Base-by-base conservation (phyloP, 2,329 filamentous ascomycete species). In the Drechslerella dactyloides region DNA sequence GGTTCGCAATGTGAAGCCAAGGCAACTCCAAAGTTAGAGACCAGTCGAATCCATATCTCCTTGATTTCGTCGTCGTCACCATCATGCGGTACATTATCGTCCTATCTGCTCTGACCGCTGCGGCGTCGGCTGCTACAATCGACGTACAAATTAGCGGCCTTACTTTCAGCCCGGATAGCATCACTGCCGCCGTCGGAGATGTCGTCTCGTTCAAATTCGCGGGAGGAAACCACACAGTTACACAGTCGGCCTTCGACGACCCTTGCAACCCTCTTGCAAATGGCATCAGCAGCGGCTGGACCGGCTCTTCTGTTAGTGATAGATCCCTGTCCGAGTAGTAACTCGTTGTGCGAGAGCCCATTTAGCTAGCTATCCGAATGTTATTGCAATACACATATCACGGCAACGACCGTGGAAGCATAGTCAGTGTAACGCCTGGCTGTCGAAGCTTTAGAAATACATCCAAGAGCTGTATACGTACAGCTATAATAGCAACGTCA, bases 211-310 rank as follows among this genome's bases (percentile, higher is more conserved):
- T 10, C 5, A 23, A 27, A 2, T 53, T 53, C 15, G 24, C n/a
- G 19, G 15, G 50, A 8, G 50, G 21, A 30, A 92, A 92, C 83
- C 90, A 93, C 84, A 91, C 89, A 56, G 86, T 91, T 65, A 89
- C 87, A 10, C 89, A 92, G 82, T 90, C 89, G 54, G 86, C 83
- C 76, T 93, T 92, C 76, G 87, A 89, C 76, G 80, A 84, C 62
- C 89, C 89, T 7, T 91, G 89, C 81, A 78, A 83, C 21, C 88
- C 89, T 56, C 84, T 89, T 75, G 76, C 78, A 19, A n/a, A 23
- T 53, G 50, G 50, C 50, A 27, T 53, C 15, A 30, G 13, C n/a
- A 53, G 50, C 24, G 50, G 50, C 23, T 53, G 24, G 19, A 50
- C 19, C 17, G 46, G 46, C 17, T n/a, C 3, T 17, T 17, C 1